Base-by-base conservation (phyloP, 148 eudicot species). In the Drosera capensis region DNA sequence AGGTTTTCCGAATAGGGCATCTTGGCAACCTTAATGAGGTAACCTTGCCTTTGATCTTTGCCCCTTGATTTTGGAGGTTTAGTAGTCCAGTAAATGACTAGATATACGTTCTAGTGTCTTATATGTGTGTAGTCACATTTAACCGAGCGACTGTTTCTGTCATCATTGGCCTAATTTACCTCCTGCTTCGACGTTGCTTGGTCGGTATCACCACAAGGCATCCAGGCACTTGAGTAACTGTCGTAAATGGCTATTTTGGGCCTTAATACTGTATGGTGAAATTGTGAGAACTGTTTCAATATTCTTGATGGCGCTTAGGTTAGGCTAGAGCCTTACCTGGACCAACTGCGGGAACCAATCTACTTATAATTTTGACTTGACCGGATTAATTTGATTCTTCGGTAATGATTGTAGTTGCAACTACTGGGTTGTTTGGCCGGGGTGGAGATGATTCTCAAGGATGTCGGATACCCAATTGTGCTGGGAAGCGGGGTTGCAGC, bases 1-100 rank as follows among this genome's bases (percentile, higher is more conserved):
- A 85, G 63, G 99, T 78, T 48, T 90, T 90, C 88, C 68, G 99
- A 68, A 90, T 90, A 52, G 99, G 99, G 14, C 99, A 90, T 67
- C 93, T 90, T 23, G 99, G 99, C 43, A 63, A 78, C 67, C 30
- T 90, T 37, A 90, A 90, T 56, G 99, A 85, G 75, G 99, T 85
- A 78, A 15, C 5, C 2, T 48, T 11, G 2, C 13, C n/a, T 9
- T 4, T 3, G 9, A 3, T 28, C 31, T 9, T 3, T 2, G 11
- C n/a, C 38, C 13, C 13, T 34, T 9, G 11, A 34, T 11, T 34
- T 34, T 34, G 38, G n/a, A n/a, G n/a, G n/a, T n/a, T n/a, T n/a
- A n/a, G n/a, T n/a, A n/a, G n/a, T 34, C 31, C 4, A 9, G 31
- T 28, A 28, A 28, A 28, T 28, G 4, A 28, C 9, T 4, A 3